Base-by-base conservation (phyloP, 2,329 filamentous ascomycete genomes). In the Akanthomyces dipterigenus region DNA sequence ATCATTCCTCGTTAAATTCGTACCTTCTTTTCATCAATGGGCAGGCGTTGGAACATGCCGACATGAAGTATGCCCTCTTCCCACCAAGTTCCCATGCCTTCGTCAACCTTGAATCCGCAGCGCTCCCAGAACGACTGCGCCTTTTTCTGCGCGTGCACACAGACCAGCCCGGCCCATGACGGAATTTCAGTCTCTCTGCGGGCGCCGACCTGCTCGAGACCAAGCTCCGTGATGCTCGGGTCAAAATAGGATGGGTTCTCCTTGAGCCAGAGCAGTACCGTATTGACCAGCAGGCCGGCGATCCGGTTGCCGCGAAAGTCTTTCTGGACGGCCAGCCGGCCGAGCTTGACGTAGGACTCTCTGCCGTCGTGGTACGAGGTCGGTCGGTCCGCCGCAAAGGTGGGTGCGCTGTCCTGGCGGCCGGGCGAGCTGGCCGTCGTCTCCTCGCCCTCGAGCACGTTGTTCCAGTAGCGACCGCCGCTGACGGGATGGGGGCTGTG, bases 31-130 rank as follows among this genome's bases (percentile, higher is more conserved):
- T 68, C 64, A 20, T 61, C 64, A 4, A 78, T 64, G 4, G 77
- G 69, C 31, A 86, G 63, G 38, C 83, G 75, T 65, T 73, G 69
- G 65, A 84, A 96, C 92, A 97, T 96, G 63, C 90, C 92, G 20
- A 96, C 81, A 77, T 96, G 91, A 65, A 83, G 79, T 60, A 96
- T 93, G 4, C 89, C 90, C 69, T 95, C 91, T 73, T 97, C 92
- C 64, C 81, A 79, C 91, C 92, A 97, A 36, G 72, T 80, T 1
- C 90, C 90, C 83, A 93, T 84, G 11, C 75, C 78, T 69, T 89
- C 81, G 73, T 97, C 92, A 11, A 83, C 77, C 64, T 78, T 75
- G 72, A 96, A 97, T 0, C 91, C 92, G 73, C 88, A 82, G 69
- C 79, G 82, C 68, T 77, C 75, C 85, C 92, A 98, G 66, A 87